Percentiles rank a stretch among this genome's conserved stretches.
Conservation (phyloP, 306 rosid species). For the Carpinus viminea region DNA sequence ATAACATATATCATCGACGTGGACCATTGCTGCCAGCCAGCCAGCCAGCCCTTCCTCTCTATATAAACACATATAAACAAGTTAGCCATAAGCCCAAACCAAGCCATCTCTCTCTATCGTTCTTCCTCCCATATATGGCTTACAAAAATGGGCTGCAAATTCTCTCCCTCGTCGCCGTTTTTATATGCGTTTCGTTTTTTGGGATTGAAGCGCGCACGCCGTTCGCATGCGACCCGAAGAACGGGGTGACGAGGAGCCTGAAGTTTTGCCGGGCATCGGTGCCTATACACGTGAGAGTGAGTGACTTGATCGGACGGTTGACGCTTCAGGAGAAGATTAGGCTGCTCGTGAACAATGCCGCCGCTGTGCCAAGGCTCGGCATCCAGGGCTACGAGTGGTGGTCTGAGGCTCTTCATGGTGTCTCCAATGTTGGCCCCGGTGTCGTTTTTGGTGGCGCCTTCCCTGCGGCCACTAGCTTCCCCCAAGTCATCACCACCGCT, state of each 20-base stretch:
- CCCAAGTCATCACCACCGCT: constrained; percentile 95
- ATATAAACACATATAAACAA: constrained; percentile 1
- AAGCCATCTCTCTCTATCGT: neutral
- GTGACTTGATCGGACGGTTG: constrained; percentile 72
- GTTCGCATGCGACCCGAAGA: constrained; percentile 82
- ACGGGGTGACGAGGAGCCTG: constrained; percentile 49
- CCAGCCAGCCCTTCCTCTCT: neutral
- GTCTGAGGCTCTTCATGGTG: constrained; percentile 83
- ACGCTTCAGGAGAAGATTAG: constrained; percentile 74
- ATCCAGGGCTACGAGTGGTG: constrained; percentile 90
- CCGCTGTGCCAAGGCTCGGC: constrained; percentile 68
- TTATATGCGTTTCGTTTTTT: neutral
- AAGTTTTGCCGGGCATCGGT: constrained; percentile 47
- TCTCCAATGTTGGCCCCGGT: constrained; percentile 91
- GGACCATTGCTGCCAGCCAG: constrained; percentile 18
- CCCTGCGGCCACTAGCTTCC: constrained; percentile 86
- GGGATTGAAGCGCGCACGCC: constrained; percentile 42
- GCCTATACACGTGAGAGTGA: constrained; percentile 57
- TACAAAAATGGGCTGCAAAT: neutral
- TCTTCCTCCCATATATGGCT: neutral
- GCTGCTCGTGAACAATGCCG: constrained; percentile 79
- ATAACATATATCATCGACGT: constrained; percentile 40
- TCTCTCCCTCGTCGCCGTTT: neutral
- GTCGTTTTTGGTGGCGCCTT: constrained; percentile 79
- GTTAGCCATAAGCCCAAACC: neutral